Percentiles rank a stretch among this genome's conserved stretches.
Conservation (phyloP, 1,284 basidiomycete species). For the Apiotrichum akiyoshidainum region DNA sequence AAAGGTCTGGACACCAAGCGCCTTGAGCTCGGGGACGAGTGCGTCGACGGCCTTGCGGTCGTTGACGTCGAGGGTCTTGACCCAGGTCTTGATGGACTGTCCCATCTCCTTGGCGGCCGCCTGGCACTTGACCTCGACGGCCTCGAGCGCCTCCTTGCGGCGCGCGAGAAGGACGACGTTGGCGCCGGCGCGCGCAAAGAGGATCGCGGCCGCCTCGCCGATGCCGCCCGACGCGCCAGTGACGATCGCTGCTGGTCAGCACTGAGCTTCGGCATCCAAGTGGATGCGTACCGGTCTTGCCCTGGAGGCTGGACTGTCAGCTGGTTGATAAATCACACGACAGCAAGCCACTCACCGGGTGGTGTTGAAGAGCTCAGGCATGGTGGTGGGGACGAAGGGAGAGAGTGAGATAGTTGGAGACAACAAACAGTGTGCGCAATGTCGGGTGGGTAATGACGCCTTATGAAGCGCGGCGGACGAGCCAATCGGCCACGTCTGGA, state of each 20-base stretch:
- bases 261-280: background rate
- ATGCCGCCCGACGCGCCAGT: conserved; percentile 51
- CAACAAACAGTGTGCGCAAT: background rate
- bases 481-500: background rate
- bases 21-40: conserved; percentile 15
- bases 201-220: conserved; percentile 52
- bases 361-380: conserved; percentile 24
- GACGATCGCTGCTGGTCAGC: conserved; percentile 33
- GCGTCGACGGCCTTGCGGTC: conserved; percentile 20
- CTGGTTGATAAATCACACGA: too few species aligned
- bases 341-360: conserved; percentile 9
- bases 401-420: background rate
- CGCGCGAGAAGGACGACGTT: conserved; percentile 60
- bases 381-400: background rate
- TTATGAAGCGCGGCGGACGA: background rate
- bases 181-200: conserved; percentile 60
- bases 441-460: too few species aligned
- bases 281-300: conserved; percentile 21
- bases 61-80: conserved; percentile 21
- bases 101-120: conserved; percentile 15
- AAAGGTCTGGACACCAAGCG: conserved; percentile 12
- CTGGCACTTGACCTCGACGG: conserved; percentile 48
- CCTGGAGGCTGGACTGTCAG: conserved; percentile 18
- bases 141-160: conserved; percentile 57
- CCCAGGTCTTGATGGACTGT: background rate